A percentile compares a stretch with the other conserved stretches of the same genome.
phyloP scores from a whole-genome alignment of 805 yeast species.

The Tetrapisispora taiwanensis region DNA sequence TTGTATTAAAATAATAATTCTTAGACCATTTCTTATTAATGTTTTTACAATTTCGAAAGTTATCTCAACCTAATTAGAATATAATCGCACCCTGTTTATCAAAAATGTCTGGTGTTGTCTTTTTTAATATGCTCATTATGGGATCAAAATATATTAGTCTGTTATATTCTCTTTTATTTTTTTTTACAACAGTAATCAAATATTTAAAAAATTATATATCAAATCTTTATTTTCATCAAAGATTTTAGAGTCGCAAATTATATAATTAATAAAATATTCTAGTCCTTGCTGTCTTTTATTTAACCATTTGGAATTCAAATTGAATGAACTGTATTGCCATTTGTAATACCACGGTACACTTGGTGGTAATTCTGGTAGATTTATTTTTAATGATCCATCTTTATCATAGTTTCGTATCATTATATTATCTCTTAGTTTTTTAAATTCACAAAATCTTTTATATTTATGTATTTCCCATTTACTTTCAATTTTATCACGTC shows the following conservation, averaged over 20 bases:
- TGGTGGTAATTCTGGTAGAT: constrained; percentile 44
- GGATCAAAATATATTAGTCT: no score
- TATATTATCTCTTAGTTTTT: constrained; percentile 34
- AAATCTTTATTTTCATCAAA: background rate
- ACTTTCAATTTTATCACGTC: background rate
- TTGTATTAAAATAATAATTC: no score
- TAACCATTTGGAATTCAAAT: constrained; percentile 38
- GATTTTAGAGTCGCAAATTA: background rate
- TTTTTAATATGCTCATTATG: no score
- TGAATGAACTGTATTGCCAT: constrained; percentile 22
- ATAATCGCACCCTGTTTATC: no score
- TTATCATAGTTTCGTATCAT: constrained; percentile 12
- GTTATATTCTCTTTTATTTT: no score
- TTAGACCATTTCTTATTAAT: no score
- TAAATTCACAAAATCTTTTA: constrained; percentile 60
- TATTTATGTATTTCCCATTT: constrained; percentile 33
- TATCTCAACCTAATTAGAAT: no score
- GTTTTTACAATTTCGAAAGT: no score
- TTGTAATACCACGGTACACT: constrained; percentile 32
- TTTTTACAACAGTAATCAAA: no score
- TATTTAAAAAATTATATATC: background rate
- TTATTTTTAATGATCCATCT: constrained; percentile 10
- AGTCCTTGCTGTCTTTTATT: constrained; percentile 46
- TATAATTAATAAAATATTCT: constrained; percentile 47
- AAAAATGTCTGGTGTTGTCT: no score